Percentiles rank a stretch among this genome's conserved stretches.
Evolutionary conservation across 495 filamentous ascomycete species (phyloP).

Genomic region (Penicillium maclennaniae): DNA sequence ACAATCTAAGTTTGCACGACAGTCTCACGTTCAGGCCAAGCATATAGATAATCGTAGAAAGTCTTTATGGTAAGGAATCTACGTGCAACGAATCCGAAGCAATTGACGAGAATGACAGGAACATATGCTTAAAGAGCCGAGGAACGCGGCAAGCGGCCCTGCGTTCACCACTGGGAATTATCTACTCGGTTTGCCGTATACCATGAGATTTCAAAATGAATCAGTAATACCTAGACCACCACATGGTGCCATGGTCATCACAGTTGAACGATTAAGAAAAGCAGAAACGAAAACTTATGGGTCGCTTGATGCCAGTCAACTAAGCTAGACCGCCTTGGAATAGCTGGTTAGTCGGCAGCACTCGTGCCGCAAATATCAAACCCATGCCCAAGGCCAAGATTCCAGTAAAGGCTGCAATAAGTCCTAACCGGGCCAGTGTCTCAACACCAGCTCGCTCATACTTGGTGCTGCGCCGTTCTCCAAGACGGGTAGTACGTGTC

Average conservation of each 20-base stretch:
- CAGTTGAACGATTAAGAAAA: too few species aligned
- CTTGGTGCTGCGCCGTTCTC: conserved; percentile 25
- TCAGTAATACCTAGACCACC: too few species aligned
- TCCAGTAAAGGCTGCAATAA: conserved; percentile 22
- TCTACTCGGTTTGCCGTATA: too few species aligned
- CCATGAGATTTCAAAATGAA: too few species aligned
- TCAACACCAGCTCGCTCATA: conserved; percentile 27
- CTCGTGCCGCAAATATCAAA: conserved; percentile 17
- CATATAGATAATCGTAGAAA: too few species aligned
- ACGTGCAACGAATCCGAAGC: too few species aligned
- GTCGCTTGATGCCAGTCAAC: not conserved
- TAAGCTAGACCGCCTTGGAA: conserved; percentile 7
- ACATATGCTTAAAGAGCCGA: not conserved
- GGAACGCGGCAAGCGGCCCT: not conserved
- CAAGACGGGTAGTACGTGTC: conserved; percentile 29
- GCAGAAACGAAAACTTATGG: not conserved
- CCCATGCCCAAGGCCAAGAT: conserved; percentile 18
- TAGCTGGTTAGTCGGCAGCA: conserved; percentile 17
- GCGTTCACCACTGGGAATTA: not conserved
- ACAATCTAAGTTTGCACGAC: too few species aligned
- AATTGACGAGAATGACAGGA: too few species aligned
- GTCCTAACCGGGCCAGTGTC: conserved; percentile 25
- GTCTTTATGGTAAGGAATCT: too few species aligned
- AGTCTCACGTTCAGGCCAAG: too few species aligned
- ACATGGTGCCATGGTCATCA: too few species aligned